Percentiles rank a stretch among this genome's conserved stretches.
Conservation (phyloP, 805 yeast species). For the Ogataea philodendri region DNA sequence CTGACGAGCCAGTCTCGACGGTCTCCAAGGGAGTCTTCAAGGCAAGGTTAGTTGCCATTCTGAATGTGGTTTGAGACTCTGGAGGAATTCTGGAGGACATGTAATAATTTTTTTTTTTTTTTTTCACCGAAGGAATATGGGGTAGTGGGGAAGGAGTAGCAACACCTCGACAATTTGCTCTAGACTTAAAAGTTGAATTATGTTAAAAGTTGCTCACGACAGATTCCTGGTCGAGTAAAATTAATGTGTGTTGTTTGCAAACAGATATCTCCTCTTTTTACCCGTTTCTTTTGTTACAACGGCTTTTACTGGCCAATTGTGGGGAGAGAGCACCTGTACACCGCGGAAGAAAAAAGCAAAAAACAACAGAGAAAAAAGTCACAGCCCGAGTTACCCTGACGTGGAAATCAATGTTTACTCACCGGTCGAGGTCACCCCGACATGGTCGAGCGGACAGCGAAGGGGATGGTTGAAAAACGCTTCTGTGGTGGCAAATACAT, state of each 20-base stretch:
- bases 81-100: slow-evolving; percentile 30
- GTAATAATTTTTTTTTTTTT: slow-evolving; percentile 10
- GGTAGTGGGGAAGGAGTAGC: slow-evolving; percentile 8
- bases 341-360: too few species aligned
- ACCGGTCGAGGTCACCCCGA: slow-evolving; percentile 9
- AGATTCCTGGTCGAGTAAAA: too few species aligned
- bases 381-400: slow-evolving; percentile 7
- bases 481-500: too few species aligned
- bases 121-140: slow-evolving; percentile 9
- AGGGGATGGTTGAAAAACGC: too few species aligned
- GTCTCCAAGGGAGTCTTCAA: slow-evolving; percentile 3
- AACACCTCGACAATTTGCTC: too few species aligned
- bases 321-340: slow-evolving; percentile 12
- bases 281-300: slow-evolving; percentile 6
- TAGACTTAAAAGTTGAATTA: too few species aligned
- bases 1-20: neutral
- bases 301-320: slow-evolving; percentile 9
- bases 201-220: too few species aligned
- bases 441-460: too few species aligned
- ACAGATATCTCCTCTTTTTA: slow-evolving; percentile 3
- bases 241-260: too few species aligned
- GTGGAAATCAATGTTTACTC: too few species aligned
- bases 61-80: slow-evolving; percentile 29
- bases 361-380: neutral
- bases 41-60: slow-evolving; percentile 28